A percentile compares a stretch with the other conserved stretches of the same genome.
Conservation (phyloP, 306 rosid species). For the Rosa chinensis region DNA sequence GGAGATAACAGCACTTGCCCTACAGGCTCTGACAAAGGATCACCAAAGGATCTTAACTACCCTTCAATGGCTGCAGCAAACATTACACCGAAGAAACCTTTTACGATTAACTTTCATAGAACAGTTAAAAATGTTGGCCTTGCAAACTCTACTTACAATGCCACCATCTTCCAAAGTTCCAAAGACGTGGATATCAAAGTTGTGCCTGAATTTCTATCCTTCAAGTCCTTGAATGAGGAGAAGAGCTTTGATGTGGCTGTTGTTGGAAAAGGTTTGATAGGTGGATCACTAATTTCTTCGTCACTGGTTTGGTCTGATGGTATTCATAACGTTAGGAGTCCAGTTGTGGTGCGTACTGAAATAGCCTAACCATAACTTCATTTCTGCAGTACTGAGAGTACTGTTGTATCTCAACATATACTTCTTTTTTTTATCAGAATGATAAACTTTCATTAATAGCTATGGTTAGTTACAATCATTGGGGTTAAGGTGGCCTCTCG, state of each 20-base stretch:
- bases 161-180: slow-evolving; percentile 1
- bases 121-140: slow-evolving; percentile 40
- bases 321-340: slow-evolving; percentile 34
- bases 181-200: slow-evolving; percentile 17
- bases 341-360: slow-evolving; percentile 1
- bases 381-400: neutral
- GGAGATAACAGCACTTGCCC: slow-evolving; percentile 6
- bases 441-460: neutral
- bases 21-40: neutral
- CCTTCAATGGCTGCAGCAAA: slow-evolving; percentile 18
- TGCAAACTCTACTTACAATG: slow-evolving; percentile 29
- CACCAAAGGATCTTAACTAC: slow-evolving; percentile 22
- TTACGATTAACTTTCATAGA: neutral
- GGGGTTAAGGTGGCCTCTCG: no score
- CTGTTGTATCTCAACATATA: neutral
- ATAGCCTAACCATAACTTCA: neutral
- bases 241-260: slow-evolving; percentile 33
- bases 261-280: neutral
- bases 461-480: no score
- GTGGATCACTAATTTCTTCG: neutral
- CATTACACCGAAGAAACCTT: neutral
- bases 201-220: slow-evolving; percentile 31
- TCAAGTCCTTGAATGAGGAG: slow-evolving; percentile 34
- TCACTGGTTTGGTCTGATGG: slow-evolving; percentile 41
- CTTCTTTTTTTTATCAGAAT: no score